phyloP scores from a whole-genome alignment of 495 filamentous ascomycete species.

The Lindgomyces ingoldianus region DNA sequence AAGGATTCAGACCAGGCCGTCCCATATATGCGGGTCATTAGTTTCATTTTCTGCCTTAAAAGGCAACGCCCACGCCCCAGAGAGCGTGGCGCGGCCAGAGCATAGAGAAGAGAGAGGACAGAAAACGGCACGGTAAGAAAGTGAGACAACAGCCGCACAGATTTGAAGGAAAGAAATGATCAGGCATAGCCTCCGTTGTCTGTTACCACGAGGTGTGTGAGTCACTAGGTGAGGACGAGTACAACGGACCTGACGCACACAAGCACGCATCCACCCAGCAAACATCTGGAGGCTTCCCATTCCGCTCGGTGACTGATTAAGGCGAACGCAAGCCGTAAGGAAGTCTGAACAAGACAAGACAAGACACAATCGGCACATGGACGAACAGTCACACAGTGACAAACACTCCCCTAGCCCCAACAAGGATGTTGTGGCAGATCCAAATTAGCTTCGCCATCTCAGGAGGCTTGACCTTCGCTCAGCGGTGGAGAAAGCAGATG shows the following conservation, averaged over 20 bases:
- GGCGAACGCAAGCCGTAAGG: background rate
- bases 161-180: too few species aligned
- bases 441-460: constrained; percentile 10
- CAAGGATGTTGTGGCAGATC: constrained; percentile 12
- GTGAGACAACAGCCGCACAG: too few species aligned
- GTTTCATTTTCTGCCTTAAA: too few species aligned
- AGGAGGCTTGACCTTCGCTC: constrained; percentile 26
- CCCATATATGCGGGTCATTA: background rate
- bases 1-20: background rate
- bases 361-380: too few species aligned
- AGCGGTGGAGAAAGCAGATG: constrained; percentile 18
- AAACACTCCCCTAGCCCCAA: too few species aligned
- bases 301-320: background rate
- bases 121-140: too few species aligned
- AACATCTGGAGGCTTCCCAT: background rate
- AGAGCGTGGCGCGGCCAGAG: background rate
- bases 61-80: background rate
- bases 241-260: background rate
- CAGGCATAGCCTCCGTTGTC: too few species aligned
- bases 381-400: too few species aligned
- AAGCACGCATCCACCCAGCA: background rate
- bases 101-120: background rate
- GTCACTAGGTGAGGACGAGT: background rate
- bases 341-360: background rate
- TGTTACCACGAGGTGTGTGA: background rate